Percentiles rank a stretch among this genome's conserved stretches.
Evolutionary conservation across 208 protist species (phyloP).

Genomic region (Trypanosoma scelopori): DNA sequence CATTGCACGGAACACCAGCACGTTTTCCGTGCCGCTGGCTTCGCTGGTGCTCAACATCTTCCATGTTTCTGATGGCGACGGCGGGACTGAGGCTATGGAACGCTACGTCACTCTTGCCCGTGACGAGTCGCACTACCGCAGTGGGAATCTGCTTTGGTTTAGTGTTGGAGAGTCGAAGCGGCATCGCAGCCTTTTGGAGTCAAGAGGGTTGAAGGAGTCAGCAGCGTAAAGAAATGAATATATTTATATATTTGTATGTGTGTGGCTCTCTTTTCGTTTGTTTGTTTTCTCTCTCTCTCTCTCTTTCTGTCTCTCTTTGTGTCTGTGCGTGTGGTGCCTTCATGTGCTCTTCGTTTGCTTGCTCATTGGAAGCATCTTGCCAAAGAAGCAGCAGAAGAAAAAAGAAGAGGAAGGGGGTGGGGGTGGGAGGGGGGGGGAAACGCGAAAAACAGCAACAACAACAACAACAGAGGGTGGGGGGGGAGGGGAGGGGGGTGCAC

Average conservation of each 20-base stretch:
- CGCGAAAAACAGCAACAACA: constrained; percentile 2
- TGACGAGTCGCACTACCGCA: constrained; percentile 17
- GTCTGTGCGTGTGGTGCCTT: neutral
- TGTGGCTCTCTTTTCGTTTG: constrained; percentile 19
- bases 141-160: constrained; percentile 32
- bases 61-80: constrained; percentile 10
- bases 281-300: too few relatives aligned
- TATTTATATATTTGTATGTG: constrained; percentile 6
- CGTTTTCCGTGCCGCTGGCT: constrained; percentile 24
- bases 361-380: neutral
- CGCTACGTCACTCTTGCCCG: constrained; percentile 7
- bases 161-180: constrained; percentile 30
- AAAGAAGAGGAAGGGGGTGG: neutral
- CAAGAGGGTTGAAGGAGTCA: constrained; percentile 1
- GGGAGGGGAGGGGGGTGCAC: too few relatives aligned
- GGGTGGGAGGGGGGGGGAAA: neutral
- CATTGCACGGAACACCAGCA: constrained; percentile 19
- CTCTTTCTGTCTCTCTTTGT: constrained; percentile 8
- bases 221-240: neutral
- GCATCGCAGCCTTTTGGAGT: constrained; percentile 27
- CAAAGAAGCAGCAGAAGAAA: constrained; percentile 2
- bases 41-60: constrained; percentile 37
- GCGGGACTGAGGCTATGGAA: neutral
- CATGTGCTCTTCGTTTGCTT: neutral
- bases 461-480: too few relatives aligned